A percentile compares a stretch with the other conserved stretches of the same genome.
phyloP scores from a whole-genome alignment of 164 flowering plant genomes.

The Protea cynaroides region DNA sequence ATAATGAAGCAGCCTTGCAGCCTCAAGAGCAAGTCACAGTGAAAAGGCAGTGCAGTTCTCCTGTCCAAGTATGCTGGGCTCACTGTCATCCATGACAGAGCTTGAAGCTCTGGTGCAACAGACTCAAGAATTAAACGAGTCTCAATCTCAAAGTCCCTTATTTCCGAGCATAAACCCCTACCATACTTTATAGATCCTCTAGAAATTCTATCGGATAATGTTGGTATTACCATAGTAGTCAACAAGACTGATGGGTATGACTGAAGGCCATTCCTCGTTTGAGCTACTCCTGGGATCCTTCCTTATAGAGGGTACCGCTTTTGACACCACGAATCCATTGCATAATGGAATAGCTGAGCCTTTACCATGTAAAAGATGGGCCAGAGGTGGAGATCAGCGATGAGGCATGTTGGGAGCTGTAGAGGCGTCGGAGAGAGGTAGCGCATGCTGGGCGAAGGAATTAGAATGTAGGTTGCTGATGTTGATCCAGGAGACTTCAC shows the following conservation, averaged over 20 bases:
- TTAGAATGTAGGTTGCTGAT: slow-evolving; percentile 58
- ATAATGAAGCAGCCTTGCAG: slow-evolving; percentile 83
- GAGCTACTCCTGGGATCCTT: slow-evolving; percentile 36
- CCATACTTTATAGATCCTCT: slow-evolving; percentile 44
- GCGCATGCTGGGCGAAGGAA: slow-evolving; percentile 88
- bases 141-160: slow-evolving; percentile 54
- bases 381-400: slow-evolving; percentile 95
- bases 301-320: slow-evolving; percentile 76
- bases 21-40: slow-evolving; percentile 89
- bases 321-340: slow-evolving; percentile 87
- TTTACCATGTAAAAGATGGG: slow-evolving; percentile 96
- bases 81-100: slow-evolving; percentile 94
- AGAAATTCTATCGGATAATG: slow-evolving; percentile 40
- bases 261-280: slow-evolving; percentile 90
- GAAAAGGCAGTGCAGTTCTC: slow-evolving; percentile 82
- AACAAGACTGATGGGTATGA: slow-evolving; percentile 70
- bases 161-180: slow-evolving; percentile 36
- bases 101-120: slow-evolving; percentile 87
- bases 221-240: slow-evolving; percentile 76
- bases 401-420: slow-evolving; percentile 92
- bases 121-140: slow-evolving; percentile 64
- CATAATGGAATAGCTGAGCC: slow-evolving; percentile 89
- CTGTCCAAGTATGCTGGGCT: slow-evolving; percentile 88
- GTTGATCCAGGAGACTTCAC: slow-evolving; percentile 84
- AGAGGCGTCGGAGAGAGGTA: slow-evolving; percentile 75